Base-by-base conservation (phyloP, 768 basidiomycete genomes). In the Podaxis sp. region DNA sequence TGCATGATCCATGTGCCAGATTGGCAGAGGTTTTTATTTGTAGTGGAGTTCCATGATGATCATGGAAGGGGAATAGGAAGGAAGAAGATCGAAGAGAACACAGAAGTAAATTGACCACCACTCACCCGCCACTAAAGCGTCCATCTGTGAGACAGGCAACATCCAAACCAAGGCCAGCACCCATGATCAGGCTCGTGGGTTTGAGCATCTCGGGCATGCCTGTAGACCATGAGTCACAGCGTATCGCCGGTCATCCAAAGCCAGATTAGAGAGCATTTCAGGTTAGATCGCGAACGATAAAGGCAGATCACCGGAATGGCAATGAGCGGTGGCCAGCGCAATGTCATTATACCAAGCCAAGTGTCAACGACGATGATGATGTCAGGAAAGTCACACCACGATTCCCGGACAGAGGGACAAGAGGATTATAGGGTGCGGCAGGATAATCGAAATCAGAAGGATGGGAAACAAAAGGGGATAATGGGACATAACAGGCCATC, bases 201-300 rank as follows among this genome's bases (percentile, higher is more conserved):
- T 98, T 98, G 63, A 99, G 83, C 97, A 99, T 99, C 80, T 99
- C 97, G 55, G 95, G 96, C 96, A 99, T 99, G 66, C 95, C 95
- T 90, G 71, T 50, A 60, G 62, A 61, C 55, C 64, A 55, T 64
- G 58, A 51, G 26, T 30, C 26, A 48, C 24, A 30, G 26, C 4
- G 26, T 46, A 41, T n/a, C n/a, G 56, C 26, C 28, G 2, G 20
- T 38, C 33, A 51, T 37, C n/a, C 48, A 12, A 33, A 33, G 33
- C 33, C 33, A 33, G 33, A 33, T 33, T 10, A 8, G 33, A 33
- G 33, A 33, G 33, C 33, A 33, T 33, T 8, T 33, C 8, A 33
- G 8, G 33, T 33, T 33, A 33, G 33, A 33, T 33, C 8, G 33
- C 33, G 33, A 33, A 33, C 33, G 33, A 6, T 8, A 33, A 8